Base-by-base conservation (phyloP, 371 early-diverging fungal genomes). In the Mortierella sp. region DNA sequence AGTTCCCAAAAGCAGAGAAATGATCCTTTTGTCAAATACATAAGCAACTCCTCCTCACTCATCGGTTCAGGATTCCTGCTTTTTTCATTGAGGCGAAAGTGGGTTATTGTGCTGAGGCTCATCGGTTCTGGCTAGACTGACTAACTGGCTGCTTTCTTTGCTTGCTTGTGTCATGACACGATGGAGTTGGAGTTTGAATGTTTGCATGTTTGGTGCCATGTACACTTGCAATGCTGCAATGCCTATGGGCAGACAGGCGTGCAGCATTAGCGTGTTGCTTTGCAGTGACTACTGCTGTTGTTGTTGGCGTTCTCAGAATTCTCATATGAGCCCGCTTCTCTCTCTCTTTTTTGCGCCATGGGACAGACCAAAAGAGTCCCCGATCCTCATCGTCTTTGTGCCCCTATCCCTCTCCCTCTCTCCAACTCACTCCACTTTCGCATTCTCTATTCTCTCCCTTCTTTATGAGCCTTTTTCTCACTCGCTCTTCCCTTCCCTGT, bases 251-350 rank as follows among this genome's bases (percentile, higher is more conserved):
- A 19, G 61, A 19, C 37, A 10, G 37, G 40, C 24, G 21, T 64
- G 13, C 48, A 46, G 48, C 24, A 34, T 16, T 64, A 64, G 44
- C 9, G 24, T 24, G 48, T 70, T 70, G 10, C n/a, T n/a, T n/a
- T n/a, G n/a, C n/a, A n/a, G n/a, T n/a, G n/a, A n/a, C n/a, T n/a
- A n/a, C n/a, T n/a, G n/a, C 8, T 24, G 64, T 61, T 61, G 14
- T 14, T 11, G 48, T 26, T 8, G 19, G 24, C 31, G 64, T 57
- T 73, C 73, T 73, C 59, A 57, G 73, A 73, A 73, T 55, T 51
- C 69, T 75, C n/a, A n/a, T 61, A 31, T 61, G 64, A 34, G 61
- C 67, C 34, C 67, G 10, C 24, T 74, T 74, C 46, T 73, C 44
- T 57, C 44, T 37, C 54, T 21, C 28, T 26, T 13, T 34, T 28